phyloP scores from a whole-genome alignment of 73 alveolate genomes.

The Paramecium pentaurelia region DNA sequence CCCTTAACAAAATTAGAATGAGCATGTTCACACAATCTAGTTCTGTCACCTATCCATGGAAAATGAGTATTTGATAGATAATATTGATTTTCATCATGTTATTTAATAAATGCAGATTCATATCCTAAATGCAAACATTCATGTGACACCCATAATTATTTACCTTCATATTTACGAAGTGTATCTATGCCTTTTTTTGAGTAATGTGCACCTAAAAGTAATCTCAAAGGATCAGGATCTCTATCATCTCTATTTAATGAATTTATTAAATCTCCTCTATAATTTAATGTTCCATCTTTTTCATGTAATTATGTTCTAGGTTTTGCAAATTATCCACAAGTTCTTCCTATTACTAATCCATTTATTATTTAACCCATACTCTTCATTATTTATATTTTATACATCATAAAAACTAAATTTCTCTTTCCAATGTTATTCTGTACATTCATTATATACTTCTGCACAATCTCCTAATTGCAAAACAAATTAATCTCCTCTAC shows the following conservation, averaged over 20 bases:
- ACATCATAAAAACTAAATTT: constrained; percentile 40
- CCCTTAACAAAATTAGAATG: constrained; percentile 68
- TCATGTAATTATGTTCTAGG: constrained; percentile 51
- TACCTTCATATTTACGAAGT: not conserved
- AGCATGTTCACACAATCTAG: constrained; percentile 49
- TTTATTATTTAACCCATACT: constrained; percentile 21
- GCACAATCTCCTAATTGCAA: constrained; percentile 62
- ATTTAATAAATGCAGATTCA: constrained; percentile 51
- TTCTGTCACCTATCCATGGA: constrained; percentile 72
- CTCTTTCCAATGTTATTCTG: not conserved
- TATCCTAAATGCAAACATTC: constrained; percentile 64
- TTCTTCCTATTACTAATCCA: constrained; percentile 53
- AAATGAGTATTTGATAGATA: constrained; percentile 51
- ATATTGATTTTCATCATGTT: not conserved
- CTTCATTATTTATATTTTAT: not conserved
- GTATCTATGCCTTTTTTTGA: not conserved
- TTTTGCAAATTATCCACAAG: constrained; percentile 62
- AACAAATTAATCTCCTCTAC: not conserved
- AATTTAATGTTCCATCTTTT: constrained; percentile 48
- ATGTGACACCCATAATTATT: constrained; percentile 39
- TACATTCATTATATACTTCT: constrained; percentile 54
- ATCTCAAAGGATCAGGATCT: constrained; percentile 59
- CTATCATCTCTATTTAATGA: constrained; percentile 17
- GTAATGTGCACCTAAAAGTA: constrained; percentile 19
- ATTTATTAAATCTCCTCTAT: constrained; percentile 51